Conservation (phyloP, 768 basidiomycete genomes). For the Tricholoma matsutake region DNA sequence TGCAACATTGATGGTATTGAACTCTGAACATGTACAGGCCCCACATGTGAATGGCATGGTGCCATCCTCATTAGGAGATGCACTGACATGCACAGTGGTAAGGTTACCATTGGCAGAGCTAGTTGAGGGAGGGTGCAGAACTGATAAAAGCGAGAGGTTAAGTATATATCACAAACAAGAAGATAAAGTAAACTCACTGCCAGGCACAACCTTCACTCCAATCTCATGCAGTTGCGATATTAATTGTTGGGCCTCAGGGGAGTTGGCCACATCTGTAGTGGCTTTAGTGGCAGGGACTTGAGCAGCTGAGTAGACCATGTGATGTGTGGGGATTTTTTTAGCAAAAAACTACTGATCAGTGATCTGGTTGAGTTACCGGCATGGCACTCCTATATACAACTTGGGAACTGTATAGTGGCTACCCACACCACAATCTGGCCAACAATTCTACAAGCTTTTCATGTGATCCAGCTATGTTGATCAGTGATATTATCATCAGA, state of each 20-base stretch:
- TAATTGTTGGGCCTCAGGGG: neutral
- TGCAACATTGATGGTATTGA: neutral
- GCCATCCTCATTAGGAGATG: neutral
- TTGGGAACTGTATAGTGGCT: neutral
- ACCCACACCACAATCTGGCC: neutral
- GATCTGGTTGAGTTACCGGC: neutral
- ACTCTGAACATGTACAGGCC: neutral
- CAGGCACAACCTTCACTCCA: neutral
- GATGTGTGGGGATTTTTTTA: neutral
- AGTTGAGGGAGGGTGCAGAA: neutral
- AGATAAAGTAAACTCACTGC: neutral
- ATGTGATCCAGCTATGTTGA: neutral
- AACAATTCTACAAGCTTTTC: neutral
- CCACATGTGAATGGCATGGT: neutral
- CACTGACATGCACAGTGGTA: neutral
- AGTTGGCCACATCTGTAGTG: neutral
- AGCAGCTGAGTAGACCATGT: neutral
- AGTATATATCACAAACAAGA: neutral
- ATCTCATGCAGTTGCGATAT: neutral
- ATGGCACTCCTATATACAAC: neutral
- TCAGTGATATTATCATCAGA: neutral
- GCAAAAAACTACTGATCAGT: neutral
- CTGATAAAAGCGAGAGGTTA: neutral
- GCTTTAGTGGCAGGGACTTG: too few relatives aligned
- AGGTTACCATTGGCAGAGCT: neutral